A percentile compares a stretch with the other conserved stretches of the same genome.
These are phyloP conservation scores for Cicer pinnatifidum DNA, from an alignment of 306 rosid species.

Conservation along the genomic window DNA sequence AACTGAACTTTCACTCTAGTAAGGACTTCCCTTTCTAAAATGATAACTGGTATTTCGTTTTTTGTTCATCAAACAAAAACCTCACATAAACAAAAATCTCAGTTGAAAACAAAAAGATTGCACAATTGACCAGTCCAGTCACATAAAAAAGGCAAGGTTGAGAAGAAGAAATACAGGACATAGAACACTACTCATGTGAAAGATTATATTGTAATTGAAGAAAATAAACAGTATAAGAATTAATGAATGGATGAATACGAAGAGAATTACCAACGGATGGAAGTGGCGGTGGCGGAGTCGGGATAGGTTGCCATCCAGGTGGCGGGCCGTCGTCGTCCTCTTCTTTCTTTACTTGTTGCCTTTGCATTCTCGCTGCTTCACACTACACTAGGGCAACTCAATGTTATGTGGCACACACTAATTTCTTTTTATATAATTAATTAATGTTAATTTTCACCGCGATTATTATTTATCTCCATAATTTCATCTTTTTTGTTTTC, in stretches of 20 bases:
- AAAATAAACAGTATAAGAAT: background rate
- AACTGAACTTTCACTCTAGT: background rate
- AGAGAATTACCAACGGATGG: conserved; percentile 45
- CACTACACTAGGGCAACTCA: too few species aligned
- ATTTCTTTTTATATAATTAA: too few species aligned
- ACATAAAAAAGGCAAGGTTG: background rate
- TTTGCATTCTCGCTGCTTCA: conserved; percentile 39
- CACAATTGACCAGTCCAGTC: background rate
- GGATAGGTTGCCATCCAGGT: conserved; percentile 66
- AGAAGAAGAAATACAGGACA: background rate
- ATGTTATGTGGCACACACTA: too few species aligned
- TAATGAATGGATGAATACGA: background rate
- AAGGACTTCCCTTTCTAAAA: background rate
- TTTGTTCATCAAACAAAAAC: background rate
- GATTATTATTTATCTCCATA: too few species aligned
- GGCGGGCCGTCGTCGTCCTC: conserved; percentile 80
- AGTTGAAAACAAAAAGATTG: background rate
- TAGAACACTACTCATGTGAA: too few species aligned
- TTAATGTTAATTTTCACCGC: too few species aligned
- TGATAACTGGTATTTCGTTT: background rate
- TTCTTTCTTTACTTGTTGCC: conserved; percentile 41
- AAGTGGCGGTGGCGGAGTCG: conserved; percentile 45
- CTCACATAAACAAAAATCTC: background rate
- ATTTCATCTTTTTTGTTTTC: too few species aligned
- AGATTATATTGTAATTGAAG: background rate